Evolutionary conservation across 495 filamentous ascomycete species (phyloP).

Genomic region (Bathelium albidoporum): DNA sequence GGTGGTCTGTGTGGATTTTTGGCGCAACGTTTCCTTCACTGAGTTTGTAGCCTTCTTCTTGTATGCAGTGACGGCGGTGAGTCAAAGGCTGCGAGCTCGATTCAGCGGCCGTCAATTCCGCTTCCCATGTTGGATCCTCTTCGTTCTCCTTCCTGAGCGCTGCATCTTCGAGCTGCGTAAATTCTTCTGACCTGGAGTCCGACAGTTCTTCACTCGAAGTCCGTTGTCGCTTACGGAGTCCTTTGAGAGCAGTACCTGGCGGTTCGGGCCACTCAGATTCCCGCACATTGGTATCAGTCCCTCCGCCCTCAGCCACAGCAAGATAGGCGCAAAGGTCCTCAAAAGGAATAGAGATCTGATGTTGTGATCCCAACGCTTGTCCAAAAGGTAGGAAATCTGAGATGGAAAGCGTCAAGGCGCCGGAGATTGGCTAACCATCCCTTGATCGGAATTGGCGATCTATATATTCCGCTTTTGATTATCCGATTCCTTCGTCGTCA

Average conservation of each 20-base stretch:
- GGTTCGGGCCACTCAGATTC: not conserved
- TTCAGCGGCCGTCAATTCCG: not conserved
- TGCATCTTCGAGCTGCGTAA: not conserved
- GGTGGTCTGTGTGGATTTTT: no score
- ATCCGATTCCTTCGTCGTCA: conserved; percentile 3
- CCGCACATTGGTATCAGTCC: not conserved
- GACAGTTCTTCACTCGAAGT: conserved; percentile 8
- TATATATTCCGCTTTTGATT: not conserved
- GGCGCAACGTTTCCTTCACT: no score
- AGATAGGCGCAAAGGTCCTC: not conserved
- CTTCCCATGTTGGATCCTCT: conserved; percentile 1
- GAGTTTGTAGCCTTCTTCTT: not conserved
- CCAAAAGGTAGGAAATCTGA: conserved; percentile 1
- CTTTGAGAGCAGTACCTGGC: not conserved
- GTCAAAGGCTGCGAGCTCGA: not conserved
- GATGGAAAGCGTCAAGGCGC: not conserved
- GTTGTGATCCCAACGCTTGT: not conserved
- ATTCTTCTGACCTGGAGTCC: conserved; percentile 3
- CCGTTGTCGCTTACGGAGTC: conserved; percentile 9
- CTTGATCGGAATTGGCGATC: not conserved
- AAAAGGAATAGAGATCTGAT: conserved; percentile 6
- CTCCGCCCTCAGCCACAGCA: not conserved
- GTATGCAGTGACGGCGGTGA: not conserved
- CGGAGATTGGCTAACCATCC: not conserved
- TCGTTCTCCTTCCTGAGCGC: not conserved